A percentile compares a stretch with the other conserved stretches of the same genome.
phyloP scores from a whole-genome alignment of 345 rosid species.

The Pseudoturritis turrita region DNA sequence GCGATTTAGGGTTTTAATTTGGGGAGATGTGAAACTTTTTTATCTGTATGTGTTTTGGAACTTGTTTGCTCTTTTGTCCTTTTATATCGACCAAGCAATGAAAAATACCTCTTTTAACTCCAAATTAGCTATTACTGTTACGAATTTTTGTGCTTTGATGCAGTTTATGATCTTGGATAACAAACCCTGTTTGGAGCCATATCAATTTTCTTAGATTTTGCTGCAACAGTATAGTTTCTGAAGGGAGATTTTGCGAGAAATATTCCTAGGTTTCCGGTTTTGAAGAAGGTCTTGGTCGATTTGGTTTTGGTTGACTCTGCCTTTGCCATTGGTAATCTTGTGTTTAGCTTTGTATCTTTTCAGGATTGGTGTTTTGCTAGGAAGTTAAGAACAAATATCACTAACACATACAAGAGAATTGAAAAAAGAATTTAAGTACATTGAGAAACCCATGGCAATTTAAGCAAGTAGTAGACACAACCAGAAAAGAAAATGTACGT shows the following conservation, averaged over 20 bases:
- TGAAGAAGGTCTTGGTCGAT: background rate
- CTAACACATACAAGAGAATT: conserved; percentile 22
- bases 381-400: conserved; percentile 10
- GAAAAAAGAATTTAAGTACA: conserved; percentile 12
- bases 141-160: background rate
- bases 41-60: conserved; percentile 5
- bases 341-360: background rate
- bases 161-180: background rate
- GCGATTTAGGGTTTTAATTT: conserved; percentile 19
- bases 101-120: background rate
- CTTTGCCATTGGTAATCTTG: background rate
- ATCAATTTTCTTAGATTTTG: background rate
- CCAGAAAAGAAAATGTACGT: conserved; percentile 23
- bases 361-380: background rate
- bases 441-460: conserved; percentile 29
- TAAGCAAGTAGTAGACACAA: conserved; percentile 21
- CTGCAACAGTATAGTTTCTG: background rate
- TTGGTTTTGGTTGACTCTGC: background rate
- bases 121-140: background rate
- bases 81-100: conserved; percentile 10
- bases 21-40: background rate
- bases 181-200: background rate
- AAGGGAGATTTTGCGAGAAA: background rate
- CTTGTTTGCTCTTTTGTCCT: background rate
- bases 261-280: background rate